Evolutionary conservation across 345 rosid species (phyloP).

Genomic region (Syzygium jambos): DNA sequence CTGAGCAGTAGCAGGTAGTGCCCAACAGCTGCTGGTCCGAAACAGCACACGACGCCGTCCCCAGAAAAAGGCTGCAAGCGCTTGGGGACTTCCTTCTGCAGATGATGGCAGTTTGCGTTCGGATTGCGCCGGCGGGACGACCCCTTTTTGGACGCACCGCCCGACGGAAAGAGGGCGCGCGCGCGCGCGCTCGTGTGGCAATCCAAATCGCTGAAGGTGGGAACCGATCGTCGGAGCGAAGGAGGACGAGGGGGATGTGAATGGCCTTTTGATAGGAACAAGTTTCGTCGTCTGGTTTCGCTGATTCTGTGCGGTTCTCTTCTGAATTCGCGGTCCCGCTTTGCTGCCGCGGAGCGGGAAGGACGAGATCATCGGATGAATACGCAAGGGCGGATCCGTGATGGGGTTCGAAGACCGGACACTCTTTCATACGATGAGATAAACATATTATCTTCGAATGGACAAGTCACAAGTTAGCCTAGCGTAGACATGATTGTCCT

Average conservation of each 20-base stretch:
- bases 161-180: background rate
- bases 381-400: background rate
- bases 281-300: background rate
- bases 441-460: rapidly evolving
- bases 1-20: rapidly evolving
- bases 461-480: background rate
- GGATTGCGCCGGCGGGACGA: background rate
- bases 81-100: background rate
- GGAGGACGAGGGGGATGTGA: background rate
- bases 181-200: background rate
- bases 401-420: background rate
- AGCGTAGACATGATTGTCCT: too few relatives aligned
- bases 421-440: rapidly evolving
- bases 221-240: background rate
- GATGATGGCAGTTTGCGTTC: background rate
- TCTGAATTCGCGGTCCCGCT: background rate
- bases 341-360: background rate
- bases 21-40: background rate
- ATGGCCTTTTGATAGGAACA: background rate
- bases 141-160: background rate
- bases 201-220: background rate
- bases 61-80: background rate
- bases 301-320: background rate
- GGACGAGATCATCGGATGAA: background rate
- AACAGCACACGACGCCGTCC: too few relatives aligned